These are phyloP conservation scores for Mortierella sp. DNA, from an alignment of 371 early-diverging fungal genomes.

Conservation along the genomic window DNA sequence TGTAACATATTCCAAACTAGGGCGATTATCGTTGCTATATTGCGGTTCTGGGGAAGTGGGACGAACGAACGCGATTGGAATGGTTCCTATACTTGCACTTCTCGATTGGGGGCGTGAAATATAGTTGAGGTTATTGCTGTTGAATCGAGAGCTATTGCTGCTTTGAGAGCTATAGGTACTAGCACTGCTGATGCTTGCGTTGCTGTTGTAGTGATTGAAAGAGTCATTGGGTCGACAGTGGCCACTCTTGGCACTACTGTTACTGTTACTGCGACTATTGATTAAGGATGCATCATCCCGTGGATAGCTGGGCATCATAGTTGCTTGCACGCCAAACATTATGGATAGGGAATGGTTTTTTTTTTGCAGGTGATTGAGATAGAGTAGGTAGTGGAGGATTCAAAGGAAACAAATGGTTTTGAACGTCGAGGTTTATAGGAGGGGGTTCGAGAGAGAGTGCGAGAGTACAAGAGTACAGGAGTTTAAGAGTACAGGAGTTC, in stretches of 20 bases:
- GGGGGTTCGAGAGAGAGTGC: neutral
- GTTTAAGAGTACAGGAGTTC: neutral
- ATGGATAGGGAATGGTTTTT: no score
- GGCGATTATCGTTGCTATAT: constrained; percentile 4
- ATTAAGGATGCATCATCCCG: constrained; percentile 22
- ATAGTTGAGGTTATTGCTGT: constrained; percentile 4
- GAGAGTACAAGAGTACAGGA: no score
- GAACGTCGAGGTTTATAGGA: neutral
- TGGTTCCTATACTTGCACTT: constrained; percentile 32
- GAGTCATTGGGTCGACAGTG: constrained; percentile 8
- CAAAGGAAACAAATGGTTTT: neutral
- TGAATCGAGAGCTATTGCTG: constrained; percentile 3
- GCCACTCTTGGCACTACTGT: constrained; percentile 8
- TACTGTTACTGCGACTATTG: constrained; percentile 22
- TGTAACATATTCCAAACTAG: constrained; percentile 6
- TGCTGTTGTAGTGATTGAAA: constrained; percentile 22
- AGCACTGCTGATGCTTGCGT: constrained; percentile 20
- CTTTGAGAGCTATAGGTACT: constrained; percentile 13
- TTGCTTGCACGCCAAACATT: constrained; percentile 10
- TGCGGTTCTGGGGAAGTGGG: constrained; percentile 24
- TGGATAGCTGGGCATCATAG: constrained; percentile 9
- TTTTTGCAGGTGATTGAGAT: neutral
- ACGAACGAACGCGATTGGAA: constrained; percentile 6
- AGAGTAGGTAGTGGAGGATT: neutral
- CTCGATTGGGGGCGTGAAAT: constrained; percentile 1